phyloP scores from a whole-genome alignment of 495 filamentous ascomycete genomes.

The Cercophora scortea region DNA sequence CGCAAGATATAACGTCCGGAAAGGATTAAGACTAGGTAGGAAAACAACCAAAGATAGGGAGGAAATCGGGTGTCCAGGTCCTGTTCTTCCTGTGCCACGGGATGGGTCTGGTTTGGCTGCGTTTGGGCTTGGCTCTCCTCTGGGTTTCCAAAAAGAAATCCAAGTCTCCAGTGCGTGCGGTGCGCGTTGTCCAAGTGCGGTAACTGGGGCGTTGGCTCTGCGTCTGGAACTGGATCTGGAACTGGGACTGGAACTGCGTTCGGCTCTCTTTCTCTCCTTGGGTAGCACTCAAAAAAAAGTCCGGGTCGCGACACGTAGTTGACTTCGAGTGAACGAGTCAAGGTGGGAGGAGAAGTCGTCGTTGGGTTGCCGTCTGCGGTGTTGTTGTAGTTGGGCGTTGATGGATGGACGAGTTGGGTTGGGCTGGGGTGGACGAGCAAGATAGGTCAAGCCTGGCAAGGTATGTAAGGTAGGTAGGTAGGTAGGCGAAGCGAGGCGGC shows the following conservation, averaged over 20 bases:
- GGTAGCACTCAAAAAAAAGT: neutral
- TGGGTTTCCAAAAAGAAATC: slow-evolving; percentile 5
- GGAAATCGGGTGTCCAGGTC: slow-evolving; percentile 9
- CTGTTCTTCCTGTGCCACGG: slow-evolving; percentile 6
- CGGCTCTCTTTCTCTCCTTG: slow-evolving; percentile 7
- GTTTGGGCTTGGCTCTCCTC: neutral
- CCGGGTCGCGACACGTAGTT: slow-evolving; percentile 9
- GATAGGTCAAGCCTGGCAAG: neutral
- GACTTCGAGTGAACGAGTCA: slow-evolving; percentile 32
- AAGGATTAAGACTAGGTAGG: slow-evolving; percentile 5
- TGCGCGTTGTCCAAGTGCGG: too few species aligned
- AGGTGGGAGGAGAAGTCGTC: slow-evolving; percentile 6
- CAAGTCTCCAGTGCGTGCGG: neutral
- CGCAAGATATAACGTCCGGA: slow-evolving; percentile 3
- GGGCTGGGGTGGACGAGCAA: neutral
- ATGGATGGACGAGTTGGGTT: slow-evolving; percentile 2
- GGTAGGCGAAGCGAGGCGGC: neutral
- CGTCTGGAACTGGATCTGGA: neutral
- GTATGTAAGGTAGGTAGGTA: too few species aligned
- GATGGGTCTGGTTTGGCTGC: neutral
- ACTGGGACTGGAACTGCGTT: neutral
- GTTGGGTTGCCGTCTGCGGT: neutral
- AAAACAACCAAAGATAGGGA: slow-evolving; percentile 9
- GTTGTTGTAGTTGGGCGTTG: slow-evolving; percentile 11
- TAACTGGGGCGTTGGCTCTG: too few species aligned